Conservation (phyloP, 1,284 basidiomycete species). For the Boletellus sp. region DNA sequence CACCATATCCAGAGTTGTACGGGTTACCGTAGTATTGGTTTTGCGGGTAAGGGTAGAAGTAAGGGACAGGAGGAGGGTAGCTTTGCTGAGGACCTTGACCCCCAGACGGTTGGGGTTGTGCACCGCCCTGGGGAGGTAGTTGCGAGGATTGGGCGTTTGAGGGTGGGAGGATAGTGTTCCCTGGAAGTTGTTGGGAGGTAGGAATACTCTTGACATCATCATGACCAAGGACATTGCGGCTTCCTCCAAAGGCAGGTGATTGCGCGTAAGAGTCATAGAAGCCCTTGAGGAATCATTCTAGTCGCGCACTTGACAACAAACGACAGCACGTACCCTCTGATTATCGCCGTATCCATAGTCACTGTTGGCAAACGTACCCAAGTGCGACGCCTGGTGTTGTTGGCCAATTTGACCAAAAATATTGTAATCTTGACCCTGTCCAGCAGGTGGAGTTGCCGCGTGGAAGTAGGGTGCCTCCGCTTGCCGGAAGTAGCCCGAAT, state of each 20-base stretch:
- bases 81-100: conserved; percentile 61
- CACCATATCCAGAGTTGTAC: conserved; percentile 66
- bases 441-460: conserved; percentile 66
- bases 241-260: conserved; percentile 52
- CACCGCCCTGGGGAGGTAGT: conserved; percentile 43
- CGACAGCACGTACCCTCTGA: conserved; percentile 46
- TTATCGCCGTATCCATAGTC: conserved; percentile 67
- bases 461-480: conserved; percentile 70
- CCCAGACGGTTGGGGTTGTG: conserved; percentile 54
- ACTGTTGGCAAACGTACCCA: conserved; percentile 53
- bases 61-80: conserved; percentile 58
- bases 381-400: conserved; percentile 53
- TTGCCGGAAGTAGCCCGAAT: conserved; percentile 61
- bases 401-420: conserved; percentile 61
- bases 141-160: conserved; percentile 51
- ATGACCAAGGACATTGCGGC: conserved; percentile 59
- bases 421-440: conserved; percentile 65
- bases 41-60: conserved; percentile 69
- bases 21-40: conserved; percentile 71
- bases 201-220: conserved; percentile 70
- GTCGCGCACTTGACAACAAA: conserved; percentile 10
- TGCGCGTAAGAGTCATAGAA: conserved; percentile 76
- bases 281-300: conserved; percentile 38
- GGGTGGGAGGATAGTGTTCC: conserved; percentile 49
- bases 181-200: conserved; percentile 51